Evolutionary conservation across 1,284 basidiomycete species (phyloP).

Genomic region (Mycosarcoma maydis): DNA sequence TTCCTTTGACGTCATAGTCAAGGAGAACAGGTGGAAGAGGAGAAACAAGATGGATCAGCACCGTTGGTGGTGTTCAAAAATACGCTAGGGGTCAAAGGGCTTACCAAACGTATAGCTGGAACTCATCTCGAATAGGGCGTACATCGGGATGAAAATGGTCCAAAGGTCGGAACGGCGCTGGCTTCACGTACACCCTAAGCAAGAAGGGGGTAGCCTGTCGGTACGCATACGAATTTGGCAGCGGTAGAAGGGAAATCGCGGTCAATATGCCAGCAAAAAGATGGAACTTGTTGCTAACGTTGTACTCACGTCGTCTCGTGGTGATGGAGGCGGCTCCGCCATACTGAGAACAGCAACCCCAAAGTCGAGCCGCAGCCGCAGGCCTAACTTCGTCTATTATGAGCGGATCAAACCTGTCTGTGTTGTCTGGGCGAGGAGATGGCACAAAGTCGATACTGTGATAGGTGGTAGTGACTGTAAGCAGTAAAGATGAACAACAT

Average conservation of each 20-base stretch:
- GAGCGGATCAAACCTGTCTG: too few species aligned
- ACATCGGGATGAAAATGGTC: constrained; percentile 34
- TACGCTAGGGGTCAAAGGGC: not conserved
- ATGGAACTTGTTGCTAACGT: not conserved
- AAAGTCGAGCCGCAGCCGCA: too few species aligned
- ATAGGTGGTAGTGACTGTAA: too few species aligned
- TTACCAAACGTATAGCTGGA: constrained; percentile 53
- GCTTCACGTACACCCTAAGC: constrained; percentile 31
- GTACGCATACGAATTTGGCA: too few species aligned
- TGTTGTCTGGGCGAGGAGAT: too few species aligned
- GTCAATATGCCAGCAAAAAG: not conserved
- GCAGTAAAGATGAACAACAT: too few species aligned
- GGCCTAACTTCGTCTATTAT: too few species aligned
- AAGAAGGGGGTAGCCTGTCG: constrained; percentile 44
- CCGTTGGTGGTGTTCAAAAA: too few species aligned
- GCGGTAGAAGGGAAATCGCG: not conserved
- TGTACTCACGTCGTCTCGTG: constrained; percentile 39
- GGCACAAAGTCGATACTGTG: too few species aligned
- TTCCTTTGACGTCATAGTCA: constrained; percentile 32
- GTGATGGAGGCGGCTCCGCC: constrained; percentile 34
- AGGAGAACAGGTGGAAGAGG: not conserved
- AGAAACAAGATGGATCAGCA: too few species aligned
- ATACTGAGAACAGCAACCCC: not conserved
- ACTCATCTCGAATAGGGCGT: constrained; percentile 29
- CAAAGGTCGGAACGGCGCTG: constrained; percentile 39